A percentile compares a stretch with the other conserved stretches of the same genome.
Conservation (phyloP, 192 early-diverging fungal genomes). For the Coemansia sp. region DNA sequence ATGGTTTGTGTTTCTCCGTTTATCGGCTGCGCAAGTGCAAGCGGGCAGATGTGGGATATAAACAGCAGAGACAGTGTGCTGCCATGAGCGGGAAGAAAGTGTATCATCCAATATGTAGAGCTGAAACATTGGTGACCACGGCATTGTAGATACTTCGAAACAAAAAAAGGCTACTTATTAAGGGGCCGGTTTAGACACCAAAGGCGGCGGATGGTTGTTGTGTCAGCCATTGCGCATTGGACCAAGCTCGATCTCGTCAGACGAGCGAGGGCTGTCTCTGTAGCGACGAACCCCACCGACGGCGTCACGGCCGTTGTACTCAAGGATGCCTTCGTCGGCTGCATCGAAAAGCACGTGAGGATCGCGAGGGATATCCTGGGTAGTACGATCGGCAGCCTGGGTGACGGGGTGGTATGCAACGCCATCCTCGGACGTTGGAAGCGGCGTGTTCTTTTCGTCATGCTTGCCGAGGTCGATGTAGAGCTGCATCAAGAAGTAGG, state of each 20-base stretch:
- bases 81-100: too few species aligned
- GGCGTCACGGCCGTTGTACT: conserved; percentile 3
- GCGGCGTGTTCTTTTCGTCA: conserved; percentile 23
- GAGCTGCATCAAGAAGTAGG: conserved; percentile 58
- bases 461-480: conserved; percentile 37
- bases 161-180: not conserved
- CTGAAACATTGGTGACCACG: not conserved
- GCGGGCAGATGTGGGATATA: too few species aligned
- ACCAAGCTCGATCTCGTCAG: conserved; percentile 40
- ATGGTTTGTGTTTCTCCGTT: not conserved
- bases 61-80: too few species aligned
- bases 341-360: conserved; percentile 46
- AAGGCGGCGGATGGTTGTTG: not conserved
- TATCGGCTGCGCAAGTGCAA: too few species aligned
- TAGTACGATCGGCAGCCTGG: conserved; percentile 12
- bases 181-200: not conserved
- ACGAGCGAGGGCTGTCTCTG: conserved; percentile 24
- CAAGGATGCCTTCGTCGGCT: conserved; percentile 20
- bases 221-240: conserved; percentile 16
- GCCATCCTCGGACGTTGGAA: conserved; percentile 35
- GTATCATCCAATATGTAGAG: too few species aligned
- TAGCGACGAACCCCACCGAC: conserved; percentile 1
- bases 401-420: conserved; percentile 33
- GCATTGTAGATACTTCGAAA: not conserved
- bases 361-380: conserved; percentile 12